phyloP scores from a whole-genome alignment of 1,284 basidiomycete species.

The Ustilago trichophora region DNA sequence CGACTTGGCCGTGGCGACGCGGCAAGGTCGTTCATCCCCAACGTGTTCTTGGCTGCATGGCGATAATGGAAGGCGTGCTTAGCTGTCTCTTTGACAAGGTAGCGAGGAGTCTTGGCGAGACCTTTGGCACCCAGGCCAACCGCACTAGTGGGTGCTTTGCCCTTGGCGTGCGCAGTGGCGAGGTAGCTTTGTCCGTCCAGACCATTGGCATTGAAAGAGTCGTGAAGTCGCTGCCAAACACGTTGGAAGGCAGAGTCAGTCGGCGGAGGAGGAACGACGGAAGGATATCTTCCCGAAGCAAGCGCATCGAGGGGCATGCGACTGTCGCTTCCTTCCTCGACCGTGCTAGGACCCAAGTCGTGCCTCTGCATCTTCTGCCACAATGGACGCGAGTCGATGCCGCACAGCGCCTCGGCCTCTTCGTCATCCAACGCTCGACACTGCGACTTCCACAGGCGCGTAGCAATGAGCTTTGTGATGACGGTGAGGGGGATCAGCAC shows the following conservation, averaged over 20 bases:
- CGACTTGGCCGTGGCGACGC: slow-evolving; percentile 24
- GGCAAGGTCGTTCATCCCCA: slow-evolving; percentile 27
- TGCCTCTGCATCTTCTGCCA: slow-evolving; percentile 33
- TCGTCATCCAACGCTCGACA: slow-evolving; percentile 74
- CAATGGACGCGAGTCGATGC: slow-evolving; percentile 50
- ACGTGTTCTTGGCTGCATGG: slow-evolving; percentile 35
- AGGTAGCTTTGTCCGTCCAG: slow-evolving; percentile 56
- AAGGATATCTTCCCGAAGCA: slow-evolving; percentile 54
- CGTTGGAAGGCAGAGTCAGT: slow-evolving; percentile 45
- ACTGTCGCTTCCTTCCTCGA: slow-evolving; percentile 32
- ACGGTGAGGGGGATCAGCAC: slow-evolving; percentile 79
- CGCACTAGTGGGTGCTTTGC: slow-evolving; percentile 28
- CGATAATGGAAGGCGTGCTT: slow-evolving; percentile 46
- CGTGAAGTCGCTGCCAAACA: slow-evolving; percentile 55
- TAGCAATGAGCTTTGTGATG: slow-evolving; percentile 74
- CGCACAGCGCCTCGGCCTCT: slow-evolving; percentile 72
- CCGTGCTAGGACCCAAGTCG: slow-evolving; percentile 31
- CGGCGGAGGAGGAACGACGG: slow-evolving; percentile 41
- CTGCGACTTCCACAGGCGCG: slow-evolving; percentile 73
- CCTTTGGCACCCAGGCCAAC: slow-evolving; percentile 45
- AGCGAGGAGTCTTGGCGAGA: slow-evolving; percentile 46
- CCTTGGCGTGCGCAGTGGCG: slow-evolving; percentile 36
- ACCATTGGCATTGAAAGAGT: slow-evolving; percentile 62
- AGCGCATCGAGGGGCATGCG: slow-evolving; percentile 53
- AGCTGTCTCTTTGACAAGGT: slow-evolving; percentile 33